Conservation (phyloP, 2,329 filamentous ascomycete genomes). For the Ceratocystis cubensis region DNA sequence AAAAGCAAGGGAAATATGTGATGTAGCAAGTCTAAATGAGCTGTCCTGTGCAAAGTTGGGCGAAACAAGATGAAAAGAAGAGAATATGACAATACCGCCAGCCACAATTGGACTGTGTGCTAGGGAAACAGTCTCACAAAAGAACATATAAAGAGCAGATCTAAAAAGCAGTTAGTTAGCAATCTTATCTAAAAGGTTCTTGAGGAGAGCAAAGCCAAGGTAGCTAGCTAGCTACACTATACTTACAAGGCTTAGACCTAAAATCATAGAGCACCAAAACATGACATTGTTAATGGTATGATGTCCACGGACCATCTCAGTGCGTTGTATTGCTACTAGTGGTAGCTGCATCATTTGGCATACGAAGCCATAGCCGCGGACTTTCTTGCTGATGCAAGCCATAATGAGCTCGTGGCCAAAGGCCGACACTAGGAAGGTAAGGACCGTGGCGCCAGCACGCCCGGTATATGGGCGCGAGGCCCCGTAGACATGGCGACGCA, state of each 20-base stretch:
- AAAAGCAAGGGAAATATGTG: not conserved
- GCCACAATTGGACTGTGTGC: not conserved
- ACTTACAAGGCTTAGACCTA: slow-evolving; percentile 58
- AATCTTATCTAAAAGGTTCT: not conserved
- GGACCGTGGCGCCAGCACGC: slow-evolving; percentile 62
- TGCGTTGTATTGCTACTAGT: slow-evolving; percentile 82
- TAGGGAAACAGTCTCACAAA: slow-evolving; percentile 27
- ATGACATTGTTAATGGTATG: slow-evolving; percentile 76
- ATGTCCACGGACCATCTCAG: slow-evolving; percentile 58
- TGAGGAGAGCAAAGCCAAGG: not conserved
- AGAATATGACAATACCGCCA: not conserved
- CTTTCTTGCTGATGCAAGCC: slow-evolving; percentile 95
- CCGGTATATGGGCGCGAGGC: slow-evolving; percentile 68
- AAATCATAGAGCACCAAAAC: slow-evolving; percentile 86
- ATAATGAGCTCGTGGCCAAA: slow-evolving; percentile 90
- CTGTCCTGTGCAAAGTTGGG: not conserved
- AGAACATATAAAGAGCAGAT: slow-evolving; percentile 45
- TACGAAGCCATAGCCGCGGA: slow-evolving; percentile 84
- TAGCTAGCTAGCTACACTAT: not conserved
- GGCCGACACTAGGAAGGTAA: slow-evolving; percentile 85
- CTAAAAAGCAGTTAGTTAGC: not conserved
- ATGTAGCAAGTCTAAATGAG: not conserved
- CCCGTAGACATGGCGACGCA: slow-evolving; percentile 85
- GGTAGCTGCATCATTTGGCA: slow-evolving; percentile 96
- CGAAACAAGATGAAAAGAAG: not conserved